These are phyloP conservation scores for Tothia fuscella DNA, from an alignment of 2,329 filamentous ascomycete species.

Conservation along the genomic window DNA sequence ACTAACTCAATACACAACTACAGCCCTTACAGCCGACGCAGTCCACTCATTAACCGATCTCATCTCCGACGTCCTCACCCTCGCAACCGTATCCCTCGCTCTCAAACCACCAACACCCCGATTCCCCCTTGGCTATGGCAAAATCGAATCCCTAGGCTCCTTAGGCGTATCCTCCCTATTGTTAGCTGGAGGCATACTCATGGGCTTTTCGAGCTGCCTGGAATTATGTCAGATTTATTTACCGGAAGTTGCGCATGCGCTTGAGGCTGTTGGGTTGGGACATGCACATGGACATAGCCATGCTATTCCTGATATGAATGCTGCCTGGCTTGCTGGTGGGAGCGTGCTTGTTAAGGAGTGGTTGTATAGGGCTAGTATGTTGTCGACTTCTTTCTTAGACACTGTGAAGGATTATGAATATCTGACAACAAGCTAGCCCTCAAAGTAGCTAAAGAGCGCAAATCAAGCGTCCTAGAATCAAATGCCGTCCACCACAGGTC, in stretches of 20 bases:
- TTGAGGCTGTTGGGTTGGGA: conserved; percentile 16
- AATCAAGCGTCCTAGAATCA: conserved; percentile 88
- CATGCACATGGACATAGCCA: conserved; percentile 44
- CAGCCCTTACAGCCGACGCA: conserved; percentile 77
- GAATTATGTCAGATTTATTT: conserved; percentile 34
- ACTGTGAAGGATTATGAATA: not conserved
- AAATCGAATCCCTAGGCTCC: conserved; percentile 92
- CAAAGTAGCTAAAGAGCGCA: conserved; percentile 88
- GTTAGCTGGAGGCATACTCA: conserved; percentile 78
- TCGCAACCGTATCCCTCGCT: conserved; percentile 90
- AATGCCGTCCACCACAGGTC: conserved; percentile 63
- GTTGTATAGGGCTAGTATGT: conserved; percentile 79
- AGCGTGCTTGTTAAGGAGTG: conserved; percentile 93
- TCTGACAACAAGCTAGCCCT: not conserved
- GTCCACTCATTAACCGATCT: conserved; percentile 94
- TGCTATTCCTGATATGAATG: conserved; percentile 67
- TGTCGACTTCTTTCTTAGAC: not conserved
- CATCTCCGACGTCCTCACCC: conserved; percentile 85
- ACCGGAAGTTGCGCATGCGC: conserved; percentile 7
- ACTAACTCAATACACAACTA: conserved; percentile 6
- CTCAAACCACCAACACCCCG: conserved; percentile 69
- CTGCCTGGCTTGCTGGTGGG: conserved; percentile 83
- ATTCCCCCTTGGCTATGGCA: conserved; percentile 89
- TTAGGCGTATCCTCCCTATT: conserved; percentile 87
- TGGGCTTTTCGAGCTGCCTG: conserved; percentile 59